Conservation (phyloP, 306 rosid genomes). For the Hippophae tibetana region DNA sequence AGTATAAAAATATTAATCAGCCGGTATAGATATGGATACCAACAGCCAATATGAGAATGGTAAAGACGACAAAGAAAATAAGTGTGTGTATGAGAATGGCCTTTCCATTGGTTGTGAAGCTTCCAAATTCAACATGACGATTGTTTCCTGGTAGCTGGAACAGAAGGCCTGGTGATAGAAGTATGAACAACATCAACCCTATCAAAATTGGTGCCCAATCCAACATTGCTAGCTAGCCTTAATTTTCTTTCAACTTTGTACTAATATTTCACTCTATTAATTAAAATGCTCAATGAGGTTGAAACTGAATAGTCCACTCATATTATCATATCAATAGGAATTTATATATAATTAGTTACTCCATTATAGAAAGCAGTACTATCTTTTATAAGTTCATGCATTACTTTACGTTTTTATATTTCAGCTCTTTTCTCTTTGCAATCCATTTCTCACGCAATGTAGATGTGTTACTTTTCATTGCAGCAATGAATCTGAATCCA, state of each 20-base stretch:
- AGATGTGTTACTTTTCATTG: no score
- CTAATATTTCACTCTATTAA: neutral
- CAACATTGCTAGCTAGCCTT: constrained; percentile 17
- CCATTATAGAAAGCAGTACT: no score
- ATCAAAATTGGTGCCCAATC: constrained; percentile 51
- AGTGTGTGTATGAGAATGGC: constrained; percentile 41
- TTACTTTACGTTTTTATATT: no score
- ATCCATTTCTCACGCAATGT: no score
- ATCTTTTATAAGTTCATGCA: no score
- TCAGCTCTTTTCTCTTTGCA: no score
- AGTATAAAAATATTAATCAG: neutral
- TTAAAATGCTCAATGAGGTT: neutral
- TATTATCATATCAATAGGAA: no score
- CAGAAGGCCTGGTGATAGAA: constrained; percentile 50
- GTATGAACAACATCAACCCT: constrained; percentile 37
- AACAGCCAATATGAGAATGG: constrained; percentile 43
- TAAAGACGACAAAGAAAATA: constrained; percentile 35
- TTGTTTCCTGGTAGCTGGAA: constrained; percentile 45
- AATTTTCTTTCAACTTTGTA: no score
- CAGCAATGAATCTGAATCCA: no score
- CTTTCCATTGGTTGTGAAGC: constrained; percentile 42
- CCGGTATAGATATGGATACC: constrained; percentile 35
- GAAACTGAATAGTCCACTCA: no score
- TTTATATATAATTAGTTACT: no score
- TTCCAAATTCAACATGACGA: constrained; percentile 33